A percentile compares a stretch with the other conserved stretches of the same genome.
These are phyloP conservation scores for Phytopythium ostracodes DNA, from an alignment of 352 stramenopile genomes.

Conservation along the genomic window DNA sequence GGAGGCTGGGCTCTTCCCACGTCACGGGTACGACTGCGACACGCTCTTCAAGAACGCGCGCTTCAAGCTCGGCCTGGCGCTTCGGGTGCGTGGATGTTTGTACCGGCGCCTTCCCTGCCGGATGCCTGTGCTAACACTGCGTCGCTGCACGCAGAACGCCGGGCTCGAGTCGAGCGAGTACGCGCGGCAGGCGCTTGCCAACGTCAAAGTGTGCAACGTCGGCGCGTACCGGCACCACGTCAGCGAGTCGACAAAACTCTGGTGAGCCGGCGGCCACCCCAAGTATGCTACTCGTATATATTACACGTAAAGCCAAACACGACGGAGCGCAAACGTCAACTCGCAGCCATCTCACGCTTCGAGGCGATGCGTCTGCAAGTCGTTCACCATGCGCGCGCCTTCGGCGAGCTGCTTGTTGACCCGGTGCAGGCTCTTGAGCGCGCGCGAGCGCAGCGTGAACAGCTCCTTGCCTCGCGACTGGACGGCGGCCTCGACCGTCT, in stretches of 20 bases:
- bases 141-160: conserved; percentile 33
- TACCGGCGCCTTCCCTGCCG: not conserved
- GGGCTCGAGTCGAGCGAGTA: conserved; percentile 64
- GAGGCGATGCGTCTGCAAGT: conserved; percentile 9
- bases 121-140: not conserved
- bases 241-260: conserved; percentile 51
- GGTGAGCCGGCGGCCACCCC: conserved; percentile 39
- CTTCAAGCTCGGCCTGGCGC: conserved; percentile 71
- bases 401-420: conserved; percentile 37
- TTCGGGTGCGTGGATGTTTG: conserved; percentile 31
- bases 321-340: not conserved
- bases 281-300: not conserved
- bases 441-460: conserved; percentile 44
- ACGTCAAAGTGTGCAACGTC: conserved; percentile 64
- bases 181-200: conserved; percentile 56
- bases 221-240: conserved; percentile 66
- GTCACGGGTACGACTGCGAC: conserved; percentile 70
- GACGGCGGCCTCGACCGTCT: conserved; percentile 34
- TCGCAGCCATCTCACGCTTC: not conserved
- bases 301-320: not conserved
- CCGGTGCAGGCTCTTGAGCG: conserved; percentile 46
- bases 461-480: conserved; percentile 36
- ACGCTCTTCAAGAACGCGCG: conserved; percentile 80
- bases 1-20: conserved; percentile 68
- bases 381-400: conserved; percentile 29